phyloP scores from a whole-genome alignment of 176 grass and related monocot species.

The Bothriochloa decipiens region DNA sequence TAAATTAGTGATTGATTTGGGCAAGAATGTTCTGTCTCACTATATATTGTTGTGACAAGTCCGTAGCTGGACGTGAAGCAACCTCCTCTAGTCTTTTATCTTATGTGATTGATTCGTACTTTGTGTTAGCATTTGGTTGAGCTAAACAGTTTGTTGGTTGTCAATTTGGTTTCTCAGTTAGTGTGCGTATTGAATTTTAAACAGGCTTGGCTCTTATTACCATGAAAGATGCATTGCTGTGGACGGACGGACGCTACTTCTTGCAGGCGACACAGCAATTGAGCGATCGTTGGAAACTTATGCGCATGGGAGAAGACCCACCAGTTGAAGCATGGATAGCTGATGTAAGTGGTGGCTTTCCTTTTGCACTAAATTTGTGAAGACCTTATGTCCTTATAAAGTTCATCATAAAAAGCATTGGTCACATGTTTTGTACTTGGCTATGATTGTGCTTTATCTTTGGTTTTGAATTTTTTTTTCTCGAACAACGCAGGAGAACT shows the following conservation, averaged over 20 bases:
- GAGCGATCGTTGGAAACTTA: constrained; percentile 75
- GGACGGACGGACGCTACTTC: constrained; percentile 98
- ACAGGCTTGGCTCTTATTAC: constrained; percentile 96
- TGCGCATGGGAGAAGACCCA: constrained; percentile 97
- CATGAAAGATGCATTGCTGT: constrained; percentile 80
- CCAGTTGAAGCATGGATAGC: constrained; percentile 77
- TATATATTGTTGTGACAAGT: neutral
- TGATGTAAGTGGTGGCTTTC: constrained; percentile 57
- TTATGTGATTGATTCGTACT: neutral
- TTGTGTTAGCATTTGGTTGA: neutral
- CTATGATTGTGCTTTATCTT: neutral
- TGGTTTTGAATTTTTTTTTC: constrained; percentile 7
- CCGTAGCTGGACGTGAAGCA: neutral
- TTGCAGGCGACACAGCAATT: constrained; percentile 85
- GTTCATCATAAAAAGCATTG: neutral
- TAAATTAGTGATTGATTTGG: neutral
- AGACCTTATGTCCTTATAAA: neutral
- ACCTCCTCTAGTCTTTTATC: neutral
- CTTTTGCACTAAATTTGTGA: neutral
- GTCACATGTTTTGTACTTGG: neutral
- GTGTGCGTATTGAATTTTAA: constrained; percentile 21
- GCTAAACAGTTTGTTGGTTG: neutral
- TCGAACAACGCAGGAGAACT: too few species aligned
- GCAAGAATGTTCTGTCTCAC: neutral
- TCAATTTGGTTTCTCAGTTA: constrained; percentile 14